A percentile compares a stretch with the other conserved stretches of the same genome.
Conservation (phyloP, 2,329 filamentous ascomycete genomes). For the Coniochaeta prunicola region DNA sequence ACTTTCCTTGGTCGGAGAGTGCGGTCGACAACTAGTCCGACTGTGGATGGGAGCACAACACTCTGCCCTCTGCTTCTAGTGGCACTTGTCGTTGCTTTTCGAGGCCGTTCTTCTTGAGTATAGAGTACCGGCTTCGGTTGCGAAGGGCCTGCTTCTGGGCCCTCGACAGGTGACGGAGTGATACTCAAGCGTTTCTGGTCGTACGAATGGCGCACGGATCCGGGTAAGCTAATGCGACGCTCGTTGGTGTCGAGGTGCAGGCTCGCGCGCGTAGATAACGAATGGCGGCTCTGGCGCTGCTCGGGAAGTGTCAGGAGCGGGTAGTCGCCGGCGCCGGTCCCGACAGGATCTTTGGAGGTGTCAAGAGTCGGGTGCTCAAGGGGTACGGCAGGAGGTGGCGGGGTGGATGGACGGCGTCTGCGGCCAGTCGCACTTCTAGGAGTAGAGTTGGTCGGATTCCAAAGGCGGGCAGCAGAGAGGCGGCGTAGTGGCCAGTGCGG, state of each 20-base stretch:
- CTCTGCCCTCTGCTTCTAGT: constrained; percentile 22
- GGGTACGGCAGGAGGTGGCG: constrained; percentile 44
- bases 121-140: constrained; percentile 8
- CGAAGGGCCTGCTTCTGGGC: constrained; percentile 17
- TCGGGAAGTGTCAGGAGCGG: constrained; percentile 45
- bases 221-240: constrained; percentile 45
- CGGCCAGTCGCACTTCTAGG: constrained; percentile 30
- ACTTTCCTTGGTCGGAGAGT: constrained; percentile 14
- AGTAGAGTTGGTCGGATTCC: constrained; percentile 56
- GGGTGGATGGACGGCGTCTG: constrained; percentile 43
- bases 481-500: constrained; percentile 27
- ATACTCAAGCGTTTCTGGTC: constrained; percentile 35
- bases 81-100: constrained; percentile 10
- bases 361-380: constrained; percentile 37
- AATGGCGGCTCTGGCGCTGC: constrained; percentile 38
- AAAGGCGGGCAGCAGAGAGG: constrained; percentile 43
- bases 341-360: constrained; percentile 24
- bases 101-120: constrained; percentile 6
- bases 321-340: constrained; percentile 35
- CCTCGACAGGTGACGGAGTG: constrained; percentile 19
- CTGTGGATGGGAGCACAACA: constrained; percentile 14
- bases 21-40: constrained; percentile 15
- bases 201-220: constrained; percentile 45
- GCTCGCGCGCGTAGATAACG: constrained; percentile 36
- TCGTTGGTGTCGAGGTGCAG: constrained; percentile 44